phyloP scores from a whole-genome alignment of 2,329 filamentous ascomycete genomes.

The Calonectria fujianensis region DNA sequence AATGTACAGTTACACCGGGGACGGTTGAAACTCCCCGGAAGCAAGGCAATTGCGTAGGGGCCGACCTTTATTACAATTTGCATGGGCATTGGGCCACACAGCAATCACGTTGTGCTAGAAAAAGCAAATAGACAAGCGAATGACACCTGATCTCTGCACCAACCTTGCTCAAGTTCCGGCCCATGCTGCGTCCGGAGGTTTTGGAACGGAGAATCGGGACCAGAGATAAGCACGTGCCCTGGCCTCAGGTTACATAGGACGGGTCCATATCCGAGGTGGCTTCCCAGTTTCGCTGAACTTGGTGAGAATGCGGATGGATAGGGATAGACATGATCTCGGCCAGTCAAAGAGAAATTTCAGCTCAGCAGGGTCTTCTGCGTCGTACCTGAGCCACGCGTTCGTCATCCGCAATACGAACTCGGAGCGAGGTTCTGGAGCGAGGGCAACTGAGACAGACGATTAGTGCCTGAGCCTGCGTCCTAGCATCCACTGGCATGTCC shows the following conservation, averaged over 20 bases:
- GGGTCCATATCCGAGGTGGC: neutral
- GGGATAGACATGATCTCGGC: constrained; percentile 5
- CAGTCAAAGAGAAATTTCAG: constrained; percentile 26
- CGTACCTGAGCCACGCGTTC: constrained; percentile 34
- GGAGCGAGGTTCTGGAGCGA: constrained; percentile 8
- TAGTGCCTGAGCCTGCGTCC: constrained; percentile 17
- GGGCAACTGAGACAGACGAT: constrained; percentile 17
- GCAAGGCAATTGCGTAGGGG: constrained; percentile 2
- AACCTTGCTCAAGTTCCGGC: constrained; percentile 29
- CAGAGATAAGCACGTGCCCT: constrained; percentile 45
- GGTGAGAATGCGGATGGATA: neutral
- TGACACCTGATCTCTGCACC: constrained; percentile 35
- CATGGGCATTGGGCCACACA: constrained; percentile 8
- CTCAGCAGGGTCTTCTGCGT: constrained; percentile 27
- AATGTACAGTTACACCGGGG: constrained; percentile 16
- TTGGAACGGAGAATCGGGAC: constrained; percentile 27
- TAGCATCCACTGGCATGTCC: constrained; percentile 5
- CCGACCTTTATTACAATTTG: constrained; percentile 11
- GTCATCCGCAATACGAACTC: constrained; percentile 29
- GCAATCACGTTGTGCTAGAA: constrained; percentile 8
- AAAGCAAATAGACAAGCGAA: constrained; percentile 32
- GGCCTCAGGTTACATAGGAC: constrained; percentile 6
- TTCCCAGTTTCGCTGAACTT: neutral
- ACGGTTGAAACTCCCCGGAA: constrained; percentile 26
- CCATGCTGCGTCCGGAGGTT: constrained; percentile 29